These are phyloP conservation scores for Vitis hybrid DNA, from an alignment of 177 flowering plant species.

Conservation along the genomic window DNA sequence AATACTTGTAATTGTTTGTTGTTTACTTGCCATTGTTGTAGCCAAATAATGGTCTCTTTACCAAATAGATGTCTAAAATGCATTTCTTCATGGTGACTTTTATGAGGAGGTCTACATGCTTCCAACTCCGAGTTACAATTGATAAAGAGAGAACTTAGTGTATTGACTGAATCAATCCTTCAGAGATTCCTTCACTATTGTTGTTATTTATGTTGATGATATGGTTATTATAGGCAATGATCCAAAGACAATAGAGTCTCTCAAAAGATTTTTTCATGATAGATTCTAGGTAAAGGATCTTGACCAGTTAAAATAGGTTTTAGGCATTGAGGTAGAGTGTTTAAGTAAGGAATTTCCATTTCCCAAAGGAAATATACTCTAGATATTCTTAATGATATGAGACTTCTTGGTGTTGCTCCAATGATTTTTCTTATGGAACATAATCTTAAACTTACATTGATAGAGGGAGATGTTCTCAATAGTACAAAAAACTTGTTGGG, in stretches of 20 bases:
- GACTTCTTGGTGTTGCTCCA: background rate
- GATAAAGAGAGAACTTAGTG: too few relatives aligned
- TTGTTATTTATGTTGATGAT: constrained; percentile 2
- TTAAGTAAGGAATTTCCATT: background rate
- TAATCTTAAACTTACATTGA: background rate
- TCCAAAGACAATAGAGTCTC: background rate
- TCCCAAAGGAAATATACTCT: background rate
- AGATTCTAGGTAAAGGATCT: background rate
- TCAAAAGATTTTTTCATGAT: background rate
- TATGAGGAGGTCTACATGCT: too few relatives aligned
- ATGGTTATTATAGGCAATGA: background rate
- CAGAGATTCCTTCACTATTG: background rate
- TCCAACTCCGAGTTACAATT: too few relatives aligned
- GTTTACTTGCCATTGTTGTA: too few relatives aligned
- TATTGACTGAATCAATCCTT: background rate
- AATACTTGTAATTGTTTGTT: too few relatives aligned
- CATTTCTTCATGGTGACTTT: too few relatives aligned
- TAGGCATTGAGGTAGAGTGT: background rate
- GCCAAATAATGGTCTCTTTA: too few relatives aligned
- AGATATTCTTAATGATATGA: background rate
- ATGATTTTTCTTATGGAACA: background rate
- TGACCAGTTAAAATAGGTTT: background rate
- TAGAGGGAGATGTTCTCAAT: background rate
- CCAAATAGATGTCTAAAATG: too few relatives aligned
- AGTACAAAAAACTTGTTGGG: background rate